phyloP scores from a whole-genome alignment of 768 basidiomycete species.

The Auricularia cornea region DNA sequence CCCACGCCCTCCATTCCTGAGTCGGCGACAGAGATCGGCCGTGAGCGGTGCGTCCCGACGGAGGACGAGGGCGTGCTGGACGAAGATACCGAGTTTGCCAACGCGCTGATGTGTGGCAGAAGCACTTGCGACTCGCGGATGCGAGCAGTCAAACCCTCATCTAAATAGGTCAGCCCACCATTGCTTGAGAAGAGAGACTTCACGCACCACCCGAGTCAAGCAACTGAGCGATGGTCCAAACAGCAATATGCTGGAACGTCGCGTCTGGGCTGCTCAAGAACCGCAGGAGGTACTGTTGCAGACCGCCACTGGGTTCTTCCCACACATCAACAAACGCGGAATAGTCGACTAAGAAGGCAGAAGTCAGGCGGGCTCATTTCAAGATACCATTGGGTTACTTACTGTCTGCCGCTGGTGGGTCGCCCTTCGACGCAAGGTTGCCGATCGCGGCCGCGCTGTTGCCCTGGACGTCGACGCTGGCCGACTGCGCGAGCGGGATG shows the following conservation, averaged over 20 bases:
- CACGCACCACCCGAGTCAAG: conserved; percentile 83
- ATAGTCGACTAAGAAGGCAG: conserved; percentile 47
- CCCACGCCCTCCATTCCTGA: conserved; percentile 59
- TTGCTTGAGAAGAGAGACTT: too few species aligned
- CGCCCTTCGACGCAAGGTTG: conserved; percentile 94
- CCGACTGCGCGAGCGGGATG: conserved; percentile 92
- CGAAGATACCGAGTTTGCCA: conserved; percentile 52
- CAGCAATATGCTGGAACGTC: conserved; percentile 99
- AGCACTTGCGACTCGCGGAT: conserved; percentile 78
- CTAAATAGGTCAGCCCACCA: conserved; percentile 40
- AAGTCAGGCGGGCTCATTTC: background rate
- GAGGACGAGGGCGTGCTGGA: conserved; percentile 65
- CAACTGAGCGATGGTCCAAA: conserved; percentile 98
- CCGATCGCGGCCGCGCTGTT: conserved; percentile 97
- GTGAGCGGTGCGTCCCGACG: conserved; percentile 56
- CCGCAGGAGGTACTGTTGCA: conserved; percentile 89
- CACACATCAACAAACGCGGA: conserved; percentile 96
- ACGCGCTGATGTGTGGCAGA: conserved; percentile 77
- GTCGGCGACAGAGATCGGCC: conserved; percentile 43
- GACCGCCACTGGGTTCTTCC: conserved; percentile 95
- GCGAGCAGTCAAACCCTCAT: conserved; percentile 82
- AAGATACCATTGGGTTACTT: too few species aligned
- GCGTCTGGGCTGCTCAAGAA: conserved; percentile 91
- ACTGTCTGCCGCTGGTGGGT: conserved; percentile 7
- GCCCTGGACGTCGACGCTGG: conserved; percentile 95